Evolutionary conservation across 2,329 filamentous ascomycete genomes (phyloP), one percentile per base, ranked within the genome.

Genomic region (Thelonectria discophora): DNA sequence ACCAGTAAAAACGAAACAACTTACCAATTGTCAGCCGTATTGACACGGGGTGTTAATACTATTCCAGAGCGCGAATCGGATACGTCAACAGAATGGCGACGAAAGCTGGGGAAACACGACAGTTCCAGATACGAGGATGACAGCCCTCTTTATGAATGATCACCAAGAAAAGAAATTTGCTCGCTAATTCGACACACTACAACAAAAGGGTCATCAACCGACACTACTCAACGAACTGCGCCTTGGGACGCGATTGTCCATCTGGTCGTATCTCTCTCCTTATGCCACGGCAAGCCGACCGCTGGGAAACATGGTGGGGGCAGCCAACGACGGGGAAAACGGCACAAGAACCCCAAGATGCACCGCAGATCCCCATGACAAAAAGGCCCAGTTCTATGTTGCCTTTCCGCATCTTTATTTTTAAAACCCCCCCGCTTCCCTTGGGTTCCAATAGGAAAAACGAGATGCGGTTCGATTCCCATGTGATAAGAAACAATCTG

Each of bases 401-500:
- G 4, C 24, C 7, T 24, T 24, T 24, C 24, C 24, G 24, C 24
- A 24, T 4, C 24, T 24, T 24, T 24, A 24, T 24, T 24, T 43
- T 30, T 17, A 15, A 18, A 5, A n/a, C 15, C 37, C 54, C 46
- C 54, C 46, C 24, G n/a, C n/a, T n/a, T n/a, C n/a, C n/a, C n/a
- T n/a, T n/a, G n/a, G n/a, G n/a, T n/a, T n/a, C n/a, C n/a, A n/a
- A 47, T 24, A 37, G 48, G 39, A 24, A 24, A 24, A 24, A 24
- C 4, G 7, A 24, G 24, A 24, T 24, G 24, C 24, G 13, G 32
- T 34, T 34, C 13, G 34, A 18, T 43, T 55, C 34, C 50, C 57
- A 60, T 60, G 57, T 60, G 57, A 60, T 7, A n/a, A n/a, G 24
- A 24, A 4, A 43, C 27, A 55, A 55, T 53, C 45, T 32, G 50